Evolutionary conservation across 2,329 filamentous ascomycete species (phyloP).

Genomic region (Fusarium sterilihyphosum): DNA sequence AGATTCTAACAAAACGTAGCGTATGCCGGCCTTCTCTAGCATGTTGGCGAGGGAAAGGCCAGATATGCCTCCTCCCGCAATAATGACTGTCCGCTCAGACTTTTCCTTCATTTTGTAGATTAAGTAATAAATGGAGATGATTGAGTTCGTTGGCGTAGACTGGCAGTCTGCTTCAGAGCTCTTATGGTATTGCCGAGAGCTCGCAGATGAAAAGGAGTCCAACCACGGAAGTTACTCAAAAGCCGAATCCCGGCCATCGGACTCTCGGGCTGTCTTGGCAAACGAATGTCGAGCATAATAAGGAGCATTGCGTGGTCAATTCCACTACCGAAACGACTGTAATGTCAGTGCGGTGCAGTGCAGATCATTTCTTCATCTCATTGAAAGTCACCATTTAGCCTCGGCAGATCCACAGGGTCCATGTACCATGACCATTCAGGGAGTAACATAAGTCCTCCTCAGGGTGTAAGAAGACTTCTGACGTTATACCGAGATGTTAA

Average conservation of each 20-base stretch:
- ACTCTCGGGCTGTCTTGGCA: neutral
- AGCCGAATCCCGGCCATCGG: neutral
- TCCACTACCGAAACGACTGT: neutral
- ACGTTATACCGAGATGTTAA: too few species aligned
- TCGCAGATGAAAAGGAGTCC: neutral
- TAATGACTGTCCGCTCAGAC: neutral
- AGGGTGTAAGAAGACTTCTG: too few species aligned
- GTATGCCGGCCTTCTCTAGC: constrained; percentile 44
- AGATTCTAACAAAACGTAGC: constrained; percentile 60
- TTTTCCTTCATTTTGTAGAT: neutral
- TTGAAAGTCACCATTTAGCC: fast-evolving
- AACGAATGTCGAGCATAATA: neutral
- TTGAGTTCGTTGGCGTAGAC: fast-evolving
- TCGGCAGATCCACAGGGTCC: neutral
- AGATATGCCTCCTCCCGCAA: constrained; percentile 17
- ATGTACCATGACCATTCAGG: too few species aligned
- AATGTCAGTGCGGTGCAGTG: neutral
- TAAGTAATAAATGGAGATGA: fast-evolving
- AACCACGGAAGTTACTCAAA: neutral
- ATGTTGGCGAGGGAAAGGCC: constrained; percentile 25
- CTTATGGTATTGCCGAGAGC: neutral
- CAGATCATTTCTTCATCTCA: neutral
- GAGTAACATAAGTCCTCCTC: too few species aligned
- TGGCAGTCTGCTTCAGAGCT: neutral
- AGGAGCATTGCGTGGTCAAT: neutral